Percentiles rank a stretch among this genome's conserved stretches.
These are phyloP conservation scores for Helotiales sp. DNA, from an alignment of 2,329 filamentous ascomycete genomes.

Conservation along the genomic window DNA sequence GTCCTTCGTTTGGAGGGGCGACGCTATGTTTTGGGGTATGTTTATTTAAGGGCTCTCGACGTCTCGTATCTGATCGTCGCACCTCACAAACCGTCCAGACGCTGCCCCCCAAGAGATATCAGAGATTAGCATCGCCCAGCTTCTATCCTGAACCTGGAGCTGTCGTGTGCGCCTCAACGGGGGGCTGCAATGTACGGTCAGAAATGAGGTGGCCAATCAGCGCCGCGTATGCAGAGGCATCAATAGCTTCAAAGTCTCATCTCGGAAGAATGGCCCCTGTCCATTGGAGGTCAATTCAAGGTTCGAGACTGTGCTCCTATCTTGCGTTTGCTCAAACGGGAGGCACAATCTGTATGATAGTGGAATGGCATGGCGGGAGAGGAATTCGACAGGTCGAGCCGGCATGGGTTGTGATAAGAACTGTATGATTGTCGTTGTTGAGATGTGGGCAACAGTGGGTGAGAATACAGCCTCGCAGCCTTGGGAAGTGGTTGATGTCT, in stretches of 20 bases:
- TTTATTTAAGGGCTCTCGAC: not conserved
- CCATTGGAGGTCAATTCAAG: not conserved
- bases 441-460: not conserved
- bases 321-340: not conserved
- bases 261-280: not conserved
- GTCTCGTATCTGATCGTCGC: not conserved
- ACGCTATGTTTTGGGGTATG: not conserved
- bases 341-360: not conserved
- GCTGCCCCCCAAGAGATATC: conserved; percentile 1
- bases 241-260: conserved; percentile 18
- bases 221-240: not conserved
- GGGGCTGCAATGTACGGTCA: conserved; percentile 2
- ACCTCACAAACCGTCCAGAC: not conserved
- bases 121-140: conserved; percentile 2
- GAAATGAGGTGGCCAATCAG: conserved; percentile 19
- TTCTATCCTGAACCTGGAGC: conserved; percentile 4
- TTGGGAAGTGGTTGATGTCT: not conserved
- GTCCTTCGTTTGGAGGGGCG: not conserved
- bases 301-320: not conserved
- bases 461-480: not conserved
- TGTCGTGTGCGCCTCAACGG: conserved; percentile 9
- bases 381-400: not conserved
- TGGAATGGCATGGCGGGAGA: not conserved
- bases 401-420: not conserved
- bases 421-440: not conserved